phyloP scores from a whole-genome alignment of 306 rosid species.

The Elaeagnus macrophylla region DNA sequence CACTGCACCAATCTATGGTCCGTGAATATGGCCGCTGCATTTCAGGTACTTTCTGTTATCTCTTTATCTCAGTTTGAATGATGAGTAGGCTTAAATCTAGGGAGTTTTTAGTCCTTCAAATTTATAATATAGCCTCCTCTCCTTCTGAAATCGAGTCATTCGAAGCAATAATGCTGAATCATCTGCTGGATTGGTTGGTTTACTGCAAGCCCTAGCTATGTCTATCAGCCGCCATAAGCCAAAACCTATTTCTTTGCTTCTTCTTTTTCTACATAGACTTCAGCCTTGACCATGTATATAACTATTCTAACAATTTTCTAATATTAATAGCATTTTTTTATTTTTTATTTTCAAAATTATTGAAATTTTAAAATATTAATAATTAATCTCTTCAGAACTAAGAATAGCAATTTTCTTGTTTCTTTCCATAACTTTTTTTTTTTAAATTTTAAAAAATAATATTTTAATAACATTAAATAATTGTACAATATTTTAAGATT shows the following conservation, averaged over 20 bases:
- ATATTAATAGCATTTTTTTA: too few species aligned
- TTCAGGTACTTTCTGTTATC: slow-evolving; percentile 63
- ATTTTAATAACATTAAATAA: too few species aligned
- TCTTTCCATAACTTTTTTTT: too few species aligned
- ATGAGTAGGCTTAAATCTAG: slow-evolving; percentile 19
- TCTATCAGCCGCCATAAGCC: slow-evolving; percentile 60
- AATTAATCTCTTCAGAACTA: too few species aligned
- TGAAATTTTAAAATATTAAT: too few species aligned
- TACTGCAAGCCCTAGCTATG: slow-evolving; percentile 43
- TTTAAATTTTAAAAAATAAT: too few species aligned
- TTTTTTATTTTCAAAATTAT: too few species aligned
- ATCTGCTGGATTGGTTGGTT: slow-evolving; percentile 8
- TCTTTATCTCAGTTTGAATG: background rate
- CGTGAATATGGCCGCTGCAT: slow-evolving; percentile 97
- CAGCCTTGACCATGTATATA: slow-evolving; percentile 19
- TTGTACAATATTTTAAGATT: too few species aligned
- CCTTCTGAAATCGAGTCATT: slow-evolving; percentile 25
- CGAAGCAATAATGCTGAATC: slow-evolving; percentile 22
- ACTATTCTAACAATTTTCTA: slow-evolving; percentile 20
- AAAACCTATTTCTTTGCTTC: slow-evolving; percentile 17
- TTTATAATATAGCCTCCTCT: background rate
- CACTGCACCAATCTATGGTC: slow-evolving; percentile 99
- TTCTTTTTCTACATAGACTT: slow-evolving; percentile 23
- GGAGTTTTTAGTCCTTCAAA: slow-evolving; percentile 13
- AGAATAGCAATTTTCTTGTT: too few species aligned